Evolutionary conservation across 2,329 filamentous ascomycete species (phyloP).

Genomic region (Venturiaceae sp.): DNA sequence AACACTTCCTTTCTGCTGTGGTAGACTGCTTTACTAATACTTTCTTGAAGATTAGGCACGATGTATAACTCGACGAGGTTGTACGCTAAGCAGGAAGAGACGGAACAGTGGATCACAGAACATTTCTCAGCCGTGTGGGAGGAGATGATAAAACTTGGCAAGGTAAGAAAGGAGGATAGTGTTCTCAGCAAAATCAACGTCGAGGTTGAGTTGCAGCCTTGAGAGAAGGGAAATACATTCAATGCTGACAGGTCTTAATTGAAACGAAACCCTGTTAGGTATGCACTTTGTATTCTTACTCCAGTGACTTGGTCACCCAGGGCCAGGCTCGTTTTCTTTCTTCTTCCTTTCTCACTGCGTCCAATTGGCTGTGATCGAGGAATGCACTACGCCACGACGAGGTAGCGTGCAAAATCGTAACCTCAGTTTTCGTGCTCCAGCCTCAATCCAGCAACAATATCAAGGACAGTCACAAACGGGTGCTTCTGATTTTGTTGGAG

Average conservation of each 20-base stretch:
- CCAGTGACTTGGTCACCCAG: too few species aligned
- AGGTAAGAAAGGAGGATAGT: background rate
- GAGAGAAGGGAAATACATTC: background rate
- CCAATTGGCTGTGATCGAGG: too few species aligned
- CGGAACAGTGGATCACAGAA: conserved; percentile 1
- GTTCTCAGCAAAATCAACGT: background rate
- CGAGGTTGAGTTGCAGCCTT: background rate
- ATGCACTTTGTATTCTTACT: too few species aligned
- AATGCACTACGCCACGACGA: too few species aligned
- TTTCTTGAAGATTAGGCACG: background rate
- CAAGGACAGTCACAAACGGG: too few species aligned
- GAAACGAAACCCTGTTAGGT: too few species aligned
- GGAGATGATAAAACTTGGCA: background rate
- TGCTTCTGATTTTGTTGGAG: too few species aligned
- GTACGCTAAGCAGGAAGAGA: background rate
- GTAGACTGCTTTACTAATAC: background rate
- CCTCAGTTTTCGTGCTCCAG: too few species aligned
- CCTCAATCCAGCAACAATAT: too few species aligned
- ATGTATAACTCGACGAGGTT: background rate
- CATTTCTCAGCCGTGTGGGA: background rate
- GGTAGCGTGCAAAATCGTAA: too few species aligned
- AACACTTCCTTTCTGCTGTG: background rate
- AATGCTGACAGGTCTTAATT: background rate
- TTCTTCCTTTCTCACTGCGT: too few species aligned
- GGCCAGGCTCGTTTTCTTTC: too few species aligned